Conservation (phyloP, 2,329 filamentous ascomycete genomes). For the Sarocladium oryzae region DNA sequence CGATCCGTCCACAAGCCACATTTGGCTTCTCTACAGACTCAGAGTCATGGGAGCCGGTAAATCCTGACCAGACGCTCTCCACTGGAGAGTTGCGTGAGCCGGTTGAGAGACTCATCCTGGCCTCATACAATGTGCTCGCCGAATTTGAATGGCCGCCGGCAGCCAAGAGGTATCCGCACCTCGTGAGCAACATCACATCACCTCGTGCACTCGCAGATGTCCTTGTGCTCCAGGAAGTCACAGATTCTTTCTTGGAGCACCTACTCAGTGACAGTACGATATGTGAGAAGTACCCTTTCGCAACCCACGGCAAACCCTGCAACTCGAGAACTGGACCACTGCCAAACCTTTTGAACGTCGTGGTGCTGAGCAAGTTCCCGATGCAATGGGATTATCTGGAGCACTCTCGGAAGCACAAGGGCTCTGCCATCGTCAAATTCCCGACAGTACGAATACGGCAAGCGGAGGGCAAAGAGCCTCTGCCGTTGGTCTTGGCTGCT, state of each 20-base stretch:
- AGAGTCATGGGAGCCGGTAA: background rate
- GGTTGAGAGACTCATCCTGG: conserved; percentile 27
- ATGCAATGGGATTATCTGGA: conserved; percentile 51
- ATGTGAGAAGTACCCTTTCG: conserved; percentile 43
- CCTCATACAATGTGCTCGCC: conserved; percentile 48
- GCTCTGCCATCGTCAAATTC: conserved; percentile 43
- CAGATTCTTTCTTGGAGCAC: conserved; percentile 53
- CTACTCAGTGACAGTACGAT: conserved; percentile 43
- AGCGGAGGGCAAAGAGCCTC: conserved; percentile 16
- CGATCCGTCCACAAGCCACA: background rate
- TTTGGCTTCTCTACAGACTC: background rate
- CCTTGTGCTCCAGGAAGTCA: conserved; percentile 56
- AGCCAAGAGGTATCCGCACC: conserved; percentile 31
- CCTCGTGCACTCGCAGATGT: conserved; percentile 37
- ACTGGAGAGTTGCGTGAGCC: background rate
- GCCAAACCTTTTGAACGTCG: conserved; percentile 53
- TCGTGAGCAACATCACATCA: conserved; percentile 39
- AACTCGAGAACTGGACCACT: conserved; percentile 47
- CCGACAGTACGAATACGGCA: conserved; percentile 14
- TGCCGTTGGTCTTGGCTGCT: conserved; percentile 44
- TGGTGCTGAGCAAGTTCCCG: conserved; percentile 49
- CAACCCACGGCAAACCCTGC: conserved; percentile 49
- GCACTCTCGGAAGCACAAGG: conserved; percentile 51
- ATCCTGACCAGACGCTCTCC: background rate
- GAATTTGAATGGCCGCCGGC: conserved; percentile 43